Conservation (phyloP, 208 protist species). For the Trypanosoma melophagium region DNA sequence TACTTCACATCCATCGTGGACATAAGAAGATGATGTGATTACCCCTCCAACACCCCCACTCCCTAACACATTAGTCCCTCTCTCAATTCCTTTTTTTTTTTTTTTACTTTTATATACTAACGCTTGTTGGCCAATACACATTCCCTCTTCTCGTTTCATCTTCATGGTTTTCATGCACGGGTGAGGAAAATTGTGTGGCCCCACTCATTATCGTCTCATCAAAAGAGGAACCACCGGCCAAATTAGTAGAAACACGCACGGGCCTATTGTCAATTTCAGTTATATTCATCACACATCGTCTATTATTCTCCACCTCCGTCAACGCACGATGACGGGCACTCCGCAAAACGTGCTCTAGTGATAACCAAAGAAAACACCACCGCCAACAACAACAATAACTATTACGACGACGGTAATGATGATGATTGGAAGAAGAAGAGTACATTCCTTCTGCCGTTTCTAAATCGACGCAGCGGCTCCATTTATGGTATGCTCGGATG, state of each 20-base stretch:
- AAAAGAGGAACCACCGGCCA: no score
- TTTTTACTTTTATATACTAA: conserved; percentile 30
- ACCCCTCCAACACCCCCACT: not conserved
- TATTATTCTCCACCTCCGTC: not conserved
- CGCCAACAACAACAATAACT: conserved; percentile 30
- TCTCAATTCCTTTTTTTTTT: not conserved
- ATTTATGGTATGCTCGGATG: conserved; percentile 33
- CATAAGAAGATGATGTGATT: no score
- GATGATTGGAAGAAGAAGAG: not conserved
- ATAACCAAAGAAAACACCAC: conserved; percentile 17
- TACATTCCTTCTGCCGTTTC: not conserved
- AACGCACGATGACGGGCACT: not conserved
- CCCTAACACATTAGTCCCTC: not conserved
- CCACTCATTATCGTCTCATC: no score
- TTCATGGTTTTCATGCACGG: not conserved
- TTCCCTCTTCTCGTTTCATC: not conserved
- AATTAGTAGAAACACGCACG: not conserved
- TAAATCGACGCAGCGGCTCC: conserved; percentile 24
- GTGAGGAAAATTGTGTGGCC: not conserved
- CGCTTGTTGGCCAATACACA: conserved; percentile 36
- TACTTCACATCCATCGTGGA: no score
- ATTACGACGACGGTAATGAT: not conserved
- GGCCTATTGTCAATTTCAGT: not conserved
- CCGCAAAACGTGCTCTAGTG: conserved; percentile 8
- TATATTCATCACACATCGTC: not conserved